Evolutionary conservation across 2,329 filamentous ascomycete genomes (phyloP).

Genomic region (Chaetomium strumarium): DNA sequence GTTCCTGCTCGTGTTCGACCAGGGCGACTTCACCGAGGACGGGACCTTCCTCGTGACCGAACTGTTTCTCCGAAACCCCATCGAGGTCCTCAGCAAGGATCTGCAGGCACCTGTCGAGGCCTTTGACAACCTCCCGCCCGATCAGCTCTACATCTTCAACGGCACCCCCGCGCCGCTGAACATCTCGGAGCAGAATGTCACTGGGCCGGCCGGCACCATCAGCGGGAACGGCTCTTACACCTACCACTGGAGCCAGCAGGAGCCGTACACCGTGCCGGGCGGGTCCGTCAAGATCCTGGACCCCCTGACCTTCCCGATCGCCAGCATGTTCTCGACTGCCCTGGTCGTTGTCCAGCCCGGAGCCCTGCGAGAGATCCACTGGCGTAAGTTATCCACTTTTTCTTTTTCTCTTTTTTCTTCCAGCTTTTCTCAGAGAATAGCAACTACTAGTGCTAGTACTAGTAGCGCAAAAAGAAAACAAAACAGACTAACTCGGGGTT

Average conservation of each 20-base stretch:
- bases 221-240: conserved; percentile 37
- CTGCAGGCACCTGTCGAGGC: conserved; percentile 42
- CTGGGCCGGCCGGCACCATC: conserved; percentile 39
- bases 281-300: conserved; percentile 57
- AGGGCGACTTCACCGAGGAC: conserved; percentile 51
- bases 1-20: conserved; percentile 56
- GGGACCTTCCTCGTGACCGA: conserved; percentile 53
- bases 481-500: too few species aligned
- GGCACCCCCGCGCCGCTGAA: conserved; percentile 42
- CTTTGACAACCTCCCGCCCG: conserved; percentile 42
- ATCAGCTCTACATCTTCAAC: conserved; percentile 48
- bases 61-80: conserved; percentile 45
- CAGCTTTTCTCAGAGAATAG: too few species aligned
- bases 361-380: conserved; percentile 60
- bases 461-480: too few species aligned
- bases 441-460: too few species aligned
- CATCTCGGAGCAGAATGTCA: conserved; percentile 43
- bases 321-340: conserved; percentile 48
- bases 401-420: too few species aligned
- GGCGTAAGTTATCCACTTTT: conserved; percentile 32
- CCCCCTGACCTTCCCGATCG: conserved; percentile 50
- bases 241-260: conserved; percentile 47
- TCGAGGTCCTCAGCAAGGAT: conserved; percentile 51
- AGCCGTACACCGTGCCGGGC: conserved; percentile 46
- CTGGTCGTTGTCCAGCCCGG: conserved; percentile 54